Evolutionary conservation across 257 asterid genomes (phyloP), one percentile per base, ranked within the genome.

Genomic region (Henckelia pumila): DNA sequence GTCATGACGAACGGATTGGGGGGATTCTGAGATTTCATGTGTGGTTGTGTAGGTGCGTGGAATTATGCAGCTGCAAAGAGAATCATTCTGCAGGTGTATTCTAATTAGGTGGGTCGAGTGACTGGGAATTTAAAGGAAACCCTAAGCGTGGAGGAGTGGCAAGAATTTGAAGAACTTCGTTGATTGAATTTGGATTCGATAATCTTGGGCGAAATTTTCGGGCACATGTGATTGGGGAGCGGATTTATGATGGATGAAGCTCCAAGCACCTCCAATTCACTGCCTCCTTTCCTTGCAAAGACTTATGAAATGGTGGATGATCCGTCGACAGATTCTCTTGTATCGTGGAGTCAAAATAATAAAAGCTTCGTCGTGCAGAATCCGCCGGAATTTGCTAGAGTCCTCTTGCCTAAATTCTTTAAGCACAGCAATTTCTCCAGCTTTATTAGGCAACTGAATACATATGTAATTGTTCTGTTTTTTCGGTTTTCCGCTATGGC

Each of bases 301-400:
- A 87, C 92, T 2, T 89, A 91, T 67, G 98, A 91, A 73, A 89
- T 91, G 98, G 96, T 91, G 77, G 96, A 91, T 47, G 96, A 91
- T 76, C 83, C 79, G 2, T 82, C 86, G 35, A 68, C 89, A 2
- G 74, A 91, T 71, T 59, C 89, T 4, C 65, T 85, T 50, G 95
- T 91, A 19, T 91, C 95, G 5, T 91, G 98, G 98, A 87, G 95
- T 72, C 80, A 22, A 68, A 87, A 64, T 59, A 82, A 83, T 67
- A 80, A 69, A 76, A 91, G 94, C 78, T 91, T 91, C 82, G 76
- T 87, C 56, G 98, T 91, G 65, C 84, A 95, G 96, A 79, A 86
- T 71, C 88, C 94, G 52, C 87, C 88, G 1, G 92, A 89, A 40
- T 85, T 91, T 77, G 77, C 97, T 16, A 73, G 88, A 75, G 85